Evolutionary conservation across 2,329 filamentous ascomycete species (phyloP), one percentile per base, ranked within the genome.

Genomic region (Xylaria sp.): DNA sequence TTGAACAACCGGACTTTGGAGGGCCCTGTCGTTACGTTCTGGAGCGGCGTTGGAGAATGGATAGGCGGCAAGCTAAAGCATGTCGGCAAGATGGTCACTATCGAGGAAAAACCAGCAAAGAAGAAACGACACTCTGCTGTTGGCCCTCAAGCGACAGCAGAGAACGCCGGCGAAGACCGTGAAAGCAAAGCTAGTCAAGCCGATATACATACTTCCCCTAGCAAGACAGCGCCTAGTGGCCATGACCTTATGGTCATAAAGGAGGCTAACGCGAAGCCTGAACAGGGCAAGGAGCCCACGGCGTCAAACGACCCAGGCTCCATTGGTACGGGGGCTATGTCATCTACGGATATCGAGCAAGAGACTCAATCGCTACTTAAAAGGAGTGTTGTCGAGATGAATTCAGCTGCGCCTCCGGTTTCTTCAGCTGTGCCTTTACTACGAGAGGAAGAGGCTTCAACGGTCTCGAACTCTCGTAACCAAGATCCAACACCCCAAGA

Each of bases 21-120:
- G 63, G 96, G 96, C 0, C 93, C 96, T 0, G 93, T 97, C 11
- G 90, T 97, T 49, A 93, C 93, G 2, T 95, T 92, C 79, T 97
- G 94, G 91, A 98, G 94, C 79, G 96, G 95, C n/a, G 88, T 93
- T 71, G 92, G 92, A 40, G 89, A 93, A 74, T 95, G 93, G 87
- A 86, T 91, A 64, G 90, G 93, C 75, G 92, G 91, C 28, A 92
- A 90, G 77, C 83, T 94, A 76, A 90, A 88, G 76, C 87, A 88
- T 69, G 86, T 93, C 46, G 92, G 93, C 48, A 90, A 87, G 73
- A 84, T 87, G 70, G 85, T 91, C 44, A 85, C 85, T 1, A 85
- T 90, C 70, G 87, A 90, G 74, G 88, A 90, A 76, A 88, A 87
- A 75, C 83, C 84, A 15, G 77, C 78, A 17, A 80, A 82, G 71